Evolutionary conservation across 2,329 filamentous ascomycete species (phyloP).

Genomic region (Colletotrichum ledebouriae): DNA sequence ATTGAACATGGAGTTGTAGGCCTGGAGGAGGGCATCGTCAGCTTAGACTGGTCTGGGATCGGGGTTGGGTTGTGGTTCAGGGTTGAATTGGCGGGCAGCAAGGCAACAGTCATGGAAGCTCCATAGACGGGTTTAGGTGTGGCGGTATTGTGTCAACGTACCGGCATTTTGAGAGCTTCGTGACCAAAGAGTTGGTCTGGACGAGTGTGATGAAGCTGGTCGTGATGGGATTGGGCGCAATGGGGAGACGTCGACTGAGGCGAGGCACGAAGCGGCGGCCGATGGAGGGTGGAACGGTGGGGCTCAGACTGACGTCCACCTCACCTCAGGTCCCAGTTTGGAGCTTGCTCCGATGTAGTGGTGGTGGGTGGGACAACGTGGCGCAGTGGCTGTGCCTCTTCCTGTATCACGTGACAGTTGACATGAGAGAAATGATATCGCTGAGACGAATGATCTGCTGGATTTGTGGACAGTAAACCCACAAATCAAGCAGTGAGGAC

Average conservation of each 20-base stretch:
- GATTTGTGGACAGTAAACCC: too few relatives aligned
- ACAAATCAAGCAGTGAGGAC: too few relatives aligned
- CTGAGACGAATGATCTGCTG: too few relatives aligned
- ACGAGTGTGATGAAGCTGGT: constrained; percentile 41
- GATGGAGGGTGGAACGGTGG: constrained; percentile 33
- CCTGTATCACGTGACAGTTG: background rate
- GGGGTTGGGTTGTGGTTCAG: background rate
- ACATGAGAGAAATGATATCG: too few relatives aligned
- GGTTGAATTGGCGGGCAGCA: constrained; percentile 15
- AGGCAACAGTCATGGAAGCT: constrained; percentile 12
- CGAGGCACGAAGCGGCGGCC: constrained; percentile 8
- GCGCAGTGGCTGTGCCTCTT: background rate
- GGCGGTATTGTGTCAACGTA: constrained; percentile 48
- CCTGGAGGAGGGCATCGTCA: constrained; percentile 64
- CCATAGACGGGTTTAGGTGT: background rate
- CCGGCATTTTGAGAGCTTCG: constrained; percentile 59
- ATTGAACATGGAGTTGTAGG: constrained; percentile 98
- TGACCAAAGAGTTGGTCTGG: constrained; percentile 34
- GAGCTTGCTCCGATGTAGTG: too few relatives aligned
- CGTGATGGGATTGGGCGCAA: constrained; percentile 33
- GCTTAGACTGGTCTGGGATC: constrained; percentile 27
- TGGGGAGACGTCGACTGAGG: constrained; percentile 29
- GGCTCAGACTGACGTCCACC: constrained; percentile 42
- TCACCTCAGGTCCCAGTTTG: background rate
- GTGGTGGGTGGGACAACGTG: background rate